phyloP scores from a whole-genome alignment of 768 basidiomycete genomes.

The Leccinum longicurvipes region DNA sequence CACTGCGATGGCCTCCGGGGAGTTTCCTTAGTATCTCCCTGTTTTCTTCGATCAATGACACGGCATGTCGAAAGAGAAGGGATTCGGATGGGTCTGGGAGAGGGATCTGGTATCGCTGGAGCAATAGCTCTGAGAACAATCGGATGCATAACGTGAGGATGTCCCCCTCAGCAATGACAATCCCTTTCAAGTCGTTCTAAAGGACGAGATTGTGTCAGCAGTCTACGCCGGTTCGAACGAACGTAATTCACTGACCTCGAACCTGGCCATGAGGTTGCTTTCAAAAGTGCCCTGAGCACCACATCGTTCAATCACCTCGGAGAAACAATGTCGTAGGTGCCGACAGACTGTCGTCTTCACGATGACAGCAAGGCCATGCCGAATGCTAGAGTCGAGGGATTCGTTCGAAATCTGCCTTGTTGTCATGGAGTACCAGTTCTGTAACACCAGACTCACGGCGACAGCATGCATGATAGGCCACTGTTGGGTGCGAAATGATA shows the following conservation, averaged over 20 bases:
- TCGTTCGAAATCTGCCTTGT: constrained; percentile 15
- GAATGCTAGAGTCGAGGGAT: neutral
- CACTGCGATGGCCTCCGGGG: constrained; percentile 20
- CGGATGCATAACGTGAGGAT: constrained; percentile 52
- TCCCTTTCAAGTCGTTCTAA: constrained; percentile 46
- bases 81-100: constrained; percentile 42
- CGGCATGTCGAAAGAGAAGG: constrained; percentile 50
- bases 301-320: constrained; percentile 57
- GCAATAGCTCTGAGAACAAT: constrained; percentile 56
- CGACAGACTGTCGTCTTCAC: constrained; percentile 19
- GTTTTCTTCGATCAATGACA: constrained; percentile 42
- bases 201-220: too few species aligned
- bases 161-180: constrained; percentile 57
- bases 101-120: constrained; percentile 51
- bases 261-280: constrained; percentile 55
- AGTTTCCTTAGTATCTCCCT: too few species aligned
- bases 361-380: neutral
- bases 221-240: too few species aligned
- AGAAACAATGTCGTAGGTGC: constrained; percentile 50
- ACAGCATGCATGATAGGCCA: constrained; percentile 53
- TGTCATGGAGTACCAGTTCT: constrained; percentile 42
- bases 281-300: constrained; percentile 68
- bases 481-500: constrained; percentile 64
- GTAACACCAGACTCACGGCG: constrained; percentile 52
- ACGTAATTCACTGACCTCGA: too few species aligned